phyloP scores from a whole-genome alignment of 192 early-diverging fungal species.

The Spizellomyces sp. region DNA sequence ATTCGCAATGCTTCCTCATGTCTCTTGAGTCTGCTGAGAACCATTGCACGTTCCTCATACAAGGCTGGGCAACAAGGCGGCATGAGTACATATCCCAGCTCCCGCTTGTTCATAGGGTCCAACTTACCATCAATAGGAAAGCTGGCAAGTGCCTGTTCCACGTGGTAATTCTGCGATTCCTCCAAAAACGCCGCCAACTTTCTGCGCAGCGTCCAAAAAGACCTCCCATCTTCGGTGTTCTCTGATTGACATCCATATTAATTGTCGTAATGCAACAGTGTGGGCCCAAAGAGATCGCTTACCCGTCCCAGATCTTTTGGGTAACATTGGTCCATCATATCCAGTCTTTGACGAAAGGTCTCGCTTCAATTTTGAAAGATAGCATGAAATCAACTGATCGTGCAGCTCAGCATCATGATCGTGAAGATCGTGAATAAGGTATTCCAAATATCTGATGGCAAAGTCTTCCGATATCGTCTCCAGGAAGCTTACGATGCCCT shows the following conservation, averaged over 20 bases:
- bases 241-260: no score
- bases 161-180: conserved; percentile 68
- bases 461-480: conserved; percentile 66
- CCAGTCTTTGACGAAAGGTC: conserved; percentile 20
- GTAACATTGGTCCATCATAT: conserved; percentile 30
- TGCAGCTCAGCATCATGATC: conserved; percentile 74
- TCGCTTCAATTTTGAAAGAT: conserved; percentile 68
- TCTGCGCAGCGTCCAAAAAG: conserved; percentile 36
- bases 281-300: not conserved
- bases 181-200: conserved; percentile 73
- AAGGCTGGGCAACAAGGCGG: conserved; percentile 48
- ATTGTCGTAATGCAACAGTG: no score
- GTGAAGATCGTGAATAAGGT: conserved; percentile 72
- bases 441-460: conserved; percentile 75
- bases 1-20: conserved; percentile 85
- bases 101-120: no score
- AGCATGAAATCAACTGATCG: conserved; percentile 78
- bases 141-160: conserved; percentile 71
- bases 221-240: not conserved
- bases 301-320: conserved; percentile 19
- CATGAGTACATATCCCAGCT: no score
- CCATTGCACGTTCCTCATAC: conserved; percentile 78
- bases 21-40: conserved; percentile 80
- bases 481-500: conserved; percentile 63
- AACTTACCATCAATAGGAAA: conserved; percentile 71